Conservation (phyloP, 139 green algal genomes). For the Mesostigma viride region DNA sequence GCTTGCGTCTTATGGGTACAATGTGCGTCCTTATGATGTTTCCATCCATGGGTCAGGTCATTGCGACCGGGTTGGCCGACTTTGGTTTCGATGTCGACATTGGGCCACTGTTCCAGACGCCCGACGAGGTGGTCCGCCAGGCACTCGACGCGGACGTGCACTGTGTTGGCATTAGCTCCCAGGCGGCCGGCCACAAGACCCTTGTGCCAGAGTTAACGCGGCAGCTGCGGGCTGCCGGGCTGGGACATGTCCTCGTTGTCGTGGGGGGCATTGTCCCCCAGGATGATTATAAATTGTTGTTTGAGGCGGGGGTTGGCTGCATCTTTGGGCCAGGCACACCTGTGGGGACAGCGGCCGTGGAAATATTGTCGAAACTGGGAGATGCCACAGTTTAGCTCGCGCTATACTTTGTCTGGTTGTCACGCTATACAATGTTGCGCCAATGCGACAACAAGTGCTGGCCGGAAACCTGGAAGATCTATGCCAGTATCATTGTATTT, state of each 20-base stretch:
- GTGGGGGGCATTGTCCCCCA: constrained; percentile 48
- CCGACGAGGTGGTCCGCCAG: constrained; percentile 46
- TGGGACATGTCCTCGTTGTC: constrained; percentile 45
- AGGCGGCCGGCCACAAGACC: constrained; percentile 40
- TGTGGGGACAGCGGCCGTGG: constrained; percentile 32
- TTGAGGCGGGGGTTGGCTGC: constrained; percentile 34
- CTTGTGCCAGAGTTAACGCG: constrained; percentile 45
- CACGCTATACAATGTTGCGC: too few species aligned
- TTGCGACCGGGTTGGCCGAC: constrained; percentile 56
- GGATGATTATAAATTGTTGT: constrained; percentile 41
- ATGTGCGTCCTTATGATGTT: too few species aligned
- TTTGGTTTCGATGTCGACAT: constrained; percentile 62
- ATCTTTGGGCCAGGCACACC: constrained; percentile 55
- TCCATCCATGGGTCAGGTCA: constrained; percentile 29
- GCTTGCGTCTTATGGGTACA: too few species aligned
- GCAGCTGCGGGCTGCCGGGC: constrained; percentile 34
- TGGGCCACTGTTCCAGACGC: constrained; percentile 54
- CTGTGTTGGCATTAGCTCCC: constrained; percentile 47
- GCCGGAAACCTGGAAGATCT: too few species aligned
- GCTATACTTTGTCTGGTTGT: too few species aligned
- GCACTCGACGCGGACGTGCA: constrained; percentile 62
- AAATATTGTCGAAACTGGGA: too few species aligned
- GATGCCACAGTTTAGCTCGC: too few species aligned
- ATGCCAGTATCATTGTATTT: too few species aligned
- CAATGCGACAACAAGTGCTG: too few species aligned